phyloP scores from a whole-genome alignment of 2,329 filamentous ascomycete genomes.

The Davidsoniella eucalypti region DNA sequence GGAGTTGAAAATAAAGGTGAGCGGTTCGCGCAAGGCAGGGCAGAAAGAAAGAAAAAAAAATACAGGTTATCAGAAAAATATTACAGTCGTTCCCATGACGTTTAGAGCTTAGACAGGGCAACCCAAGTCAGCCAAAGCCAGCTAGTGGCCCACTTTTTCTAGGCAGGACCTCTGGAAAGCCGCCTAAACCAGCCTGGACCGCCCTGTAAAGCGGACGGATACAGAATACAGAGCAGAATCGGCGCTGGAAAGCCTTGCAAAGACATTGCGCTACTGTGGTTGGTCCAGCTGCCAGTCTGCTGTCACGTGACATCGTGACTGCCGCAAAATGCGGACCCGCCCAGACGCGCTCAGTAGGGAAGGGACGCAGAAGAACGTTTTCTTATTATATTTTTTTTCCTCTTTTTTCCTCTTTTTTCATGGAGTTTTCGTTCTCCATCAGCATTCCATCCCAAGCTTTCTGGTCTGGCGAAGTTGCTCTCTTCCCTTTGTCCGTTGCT shows the following conservation, averaged over 20 bases:
- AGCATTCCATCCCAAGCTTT: background rate
- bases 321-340: background rate
- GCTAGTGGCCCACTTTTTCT: too few relatives aligned
- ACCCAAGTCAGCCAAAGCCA: too few relatives aligned
- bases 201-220: background rate
- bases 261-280: too few relatives aligned
- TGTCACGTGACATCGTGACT: conserved; percentile 1
- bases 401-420: background rate
- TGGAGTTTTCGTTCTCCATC: too few relatives aligned
- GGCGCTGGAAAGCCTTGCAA: too few relatives aligned
- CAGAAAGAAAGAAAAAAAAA: too few relatives aligned
- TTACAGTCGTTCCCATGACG: conserved; percentile 1
- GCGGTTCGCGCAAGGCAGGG: too few relatives aligned
- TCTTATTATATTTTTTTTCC: too few relatives aligned
- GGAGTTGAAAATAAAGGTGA: too few relatives aligned
- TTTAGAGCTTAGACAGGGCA: background rate
- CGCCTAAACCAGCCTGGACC: background rate
- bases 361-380: background rate
- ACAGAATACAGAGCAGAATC: too few relatives aligned
- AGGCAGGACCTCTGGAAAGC: background rate
- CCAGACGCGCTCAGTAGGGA: background rate
- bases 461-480: background rate
- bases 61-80: too few relatives aligned
- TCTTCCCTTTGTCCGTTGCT: background rate
- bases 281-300: too few relatives aligned